Conservation (phyloP, 2,329 filamentous ascomycete species). For the Hymenoscyphus occultus region DNA sequence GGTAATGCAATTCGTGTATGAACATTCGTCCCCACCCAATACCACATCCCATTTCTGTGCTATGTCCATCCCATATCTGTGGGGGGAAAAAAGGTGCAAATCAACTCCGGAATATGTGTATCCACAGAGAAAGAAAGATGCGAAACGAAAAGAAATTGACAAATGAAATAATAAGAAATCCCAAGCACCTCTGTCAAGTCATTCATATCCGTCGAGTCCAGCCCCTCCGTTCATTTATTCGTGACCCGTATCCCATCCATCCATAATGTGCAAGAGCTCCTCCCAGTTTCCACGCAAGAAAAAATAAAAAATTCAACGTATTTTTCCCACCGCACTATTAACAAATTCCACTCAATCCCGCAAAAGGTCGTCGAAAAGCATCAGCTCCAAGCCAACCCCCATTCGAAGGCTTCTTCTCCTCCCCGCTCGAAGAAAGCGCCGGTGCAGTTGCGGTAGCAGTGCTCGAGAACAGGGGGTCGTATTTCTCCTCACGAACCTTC, state of each 20-base stretch:
- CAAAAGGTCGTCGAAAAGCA: constrained; percentile 22
- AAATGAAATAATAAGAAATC: no score
- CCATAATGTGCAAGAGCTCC: not conserved
- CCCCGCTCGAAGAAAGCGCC: not conserved
- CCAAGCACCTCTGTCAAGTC: no score
- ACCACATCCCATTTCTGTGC: no score
- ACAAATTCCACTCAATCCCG: constrained; percentile 7
- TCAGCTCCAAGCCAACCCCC: constrained; percentile 19
- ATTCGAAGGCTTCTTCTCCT: constrained; percentile 19
- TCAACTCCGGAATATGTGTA: no score
- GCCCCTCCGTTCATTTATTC: not conserved
- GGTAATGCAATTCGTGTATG: no score
- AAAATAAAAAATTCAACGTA: not conserved
- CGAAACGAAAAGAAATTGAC: no score
- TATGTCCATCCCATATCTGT: no score
- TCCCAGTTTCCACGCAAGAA: not conserved
- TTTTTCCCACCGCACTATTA: not conserved
- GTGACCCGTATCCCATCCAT: not conserved
- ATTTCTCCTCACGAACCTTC: constrained; percentile 34
- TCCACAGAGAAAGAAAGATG: no score
- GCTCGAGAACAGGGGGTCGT: constrained; percentile 19
- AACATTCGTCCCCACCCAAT: no score
- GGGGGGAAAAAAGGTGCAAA: no score
- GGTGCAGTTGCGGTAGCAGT: not conserved
- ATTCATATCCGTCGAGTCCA: no score